Evolutionary conservation across 768 basidiomycete genomes (phyloP).

Genomic region (Agaricus blazei): DNA sequence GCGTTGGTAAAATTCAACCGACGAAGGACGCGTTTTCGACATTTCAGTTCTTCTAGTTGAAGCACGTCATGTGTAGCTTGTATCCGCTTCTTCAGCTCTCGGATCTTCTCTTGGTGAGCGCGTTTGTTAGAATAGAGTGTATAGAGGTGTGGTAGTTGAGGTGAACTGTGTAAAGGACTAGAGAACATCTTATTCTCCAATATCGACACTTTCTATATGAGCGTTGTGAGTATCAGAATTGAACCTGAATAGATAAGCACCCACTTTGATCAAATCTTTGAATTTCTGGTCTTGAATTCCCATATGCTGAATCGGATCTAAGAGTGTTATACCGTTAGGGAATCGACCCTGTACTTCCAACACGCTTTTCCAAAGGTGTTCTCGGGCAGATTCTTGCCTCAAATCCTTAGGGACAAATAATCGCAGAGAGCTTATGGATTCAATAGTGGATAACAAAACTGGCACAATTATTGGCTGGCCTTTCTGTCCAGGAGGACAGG

Average conservation of each 20-base stretch:
- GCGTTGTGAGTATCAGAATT: neutral
- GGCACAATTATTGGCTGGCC: slow-evolving; percentile 86
- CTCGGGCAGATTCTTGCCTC: slow-evolving; percentile 66
- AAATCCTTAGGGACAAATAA: slow-evolving; percentile 89
- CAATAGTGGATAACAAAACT: slow-evolving; percentile 80
- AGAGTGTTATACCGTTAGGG: slow-evolving; percentile 77
- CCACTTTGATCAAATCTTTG: slow-evolving; percentile 75
- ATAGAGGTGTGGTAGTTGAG: slow-evolving; percentile 76
- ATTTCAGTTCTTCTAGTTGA: slow-evolving; percentile 95
- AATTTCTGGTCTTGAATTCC: slow-evolving; percentile 94
- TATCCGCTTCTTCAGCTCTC: slow-evolving; percentile 79
- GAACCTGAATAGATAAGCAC: slow-evolving; percentile 10
- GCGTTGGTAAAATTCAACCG: slow-evolving; percentile 86
- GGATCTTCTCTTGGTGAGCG: slow-evolving; percentile 61
- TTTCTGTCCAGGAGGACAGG: slow-evolving; percentile 66
- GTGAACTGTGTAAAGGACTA: slow-evolving; percentile 74
- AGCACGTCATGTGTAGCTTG: slow-evolving; percentile 88
- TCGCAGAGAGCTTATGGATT: slow-evolving; percentile 82
- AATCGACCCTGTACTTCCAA: slow-evolving; percentile 88
- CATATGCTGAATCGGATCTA: slow-evolving; percentile 95
- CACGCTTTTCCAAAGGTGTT: slow-evolving; percentile 87
- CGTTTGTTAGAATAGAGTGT: slow-evolving; percentile 76
- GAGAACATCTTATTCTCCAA: slow-evolving; percentile 85
- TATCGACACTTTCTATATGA: slow-evolving; percentile 76
- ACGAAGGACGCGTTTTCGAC: slow-evolving; percentile 88